These are phyloP conservation scores for Umbelopsis sp. DNA, from an alignment of 371 early-diverging fungal genomes.

Conservation along the genomic window DNA sequence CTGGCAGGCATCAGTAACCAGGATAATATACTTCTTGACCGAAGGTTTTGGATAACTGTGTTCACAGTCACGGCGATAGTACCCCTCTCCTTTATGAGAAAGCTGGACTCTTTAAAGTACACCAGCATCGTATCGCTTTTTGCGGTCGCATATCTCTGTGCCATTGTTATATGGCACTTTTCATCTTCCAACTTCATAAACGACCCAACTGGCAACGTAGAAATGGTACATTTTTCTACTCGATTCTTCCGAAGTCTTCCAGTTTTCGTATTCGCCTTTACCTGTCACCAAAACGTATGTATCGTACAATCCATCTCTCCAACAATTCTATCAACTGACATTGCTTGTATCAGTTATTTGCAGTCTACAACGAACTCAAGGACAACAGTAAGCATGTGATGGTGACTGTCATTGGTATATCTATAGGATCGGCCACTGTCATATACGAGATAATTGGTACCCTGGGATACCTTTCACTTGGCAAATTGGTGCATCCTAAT, in stretches of 20 bases:
- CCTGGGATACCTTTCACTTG: slow-evolving; percentile 90
- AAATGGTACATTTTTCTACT: slow-evolving; percentile 43
- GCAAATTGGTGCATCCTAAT: slow-evolving; percentile 78
- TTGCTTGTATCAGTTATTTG: slow-evolving; percentile 67
- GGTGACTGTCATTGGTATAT: slow-evolving; percentile 67
- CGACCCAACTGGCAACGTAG: slow-evolving; percentile 10
- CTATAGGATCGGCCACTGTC: slow-evolving; percentile 79
- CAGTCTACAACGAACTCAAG: slow-evolving; percentile 90
- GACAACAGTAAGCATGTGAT: slow-evolving; percentile 77
- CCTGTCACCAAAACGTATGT: slow-evolving; percentile 79
- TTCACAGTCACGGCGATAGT: slow-evolving; percentile 57
- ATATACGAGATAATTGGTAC: slow-evolving; percentile 88
- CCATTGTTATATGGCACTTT: slow-evolving; percentile 62
- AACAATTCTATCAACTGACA: neutral
- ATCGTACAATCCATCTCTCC: slow-evolving; percentile 19
- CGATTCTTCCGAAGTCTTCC: slow-evolving; percentile 78
- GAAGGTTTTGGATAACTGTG: slow-evolving; percentile 78
- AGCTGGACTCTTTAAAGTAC: slow-evolving; percentile 85
- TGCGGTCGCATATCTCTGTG: slow-evolving; percentile 83
- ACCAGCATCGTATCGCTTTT: slow-evolving; percentile 84
- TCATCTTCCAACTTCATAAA: neutral
- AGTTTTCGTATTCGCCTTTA: slow-evolving; percentile 96
- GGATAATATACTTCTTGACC: slow-evolving; percentile 33
- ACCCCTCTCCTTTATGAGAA: slow-evolving; percentile 75
- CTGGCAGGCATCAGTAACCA: slow-evolving; percentile 11